Evolutionary conservation across 257 asterid genomes (phyloP).

Genomic region (Solanum tarapatanum): DNA sequence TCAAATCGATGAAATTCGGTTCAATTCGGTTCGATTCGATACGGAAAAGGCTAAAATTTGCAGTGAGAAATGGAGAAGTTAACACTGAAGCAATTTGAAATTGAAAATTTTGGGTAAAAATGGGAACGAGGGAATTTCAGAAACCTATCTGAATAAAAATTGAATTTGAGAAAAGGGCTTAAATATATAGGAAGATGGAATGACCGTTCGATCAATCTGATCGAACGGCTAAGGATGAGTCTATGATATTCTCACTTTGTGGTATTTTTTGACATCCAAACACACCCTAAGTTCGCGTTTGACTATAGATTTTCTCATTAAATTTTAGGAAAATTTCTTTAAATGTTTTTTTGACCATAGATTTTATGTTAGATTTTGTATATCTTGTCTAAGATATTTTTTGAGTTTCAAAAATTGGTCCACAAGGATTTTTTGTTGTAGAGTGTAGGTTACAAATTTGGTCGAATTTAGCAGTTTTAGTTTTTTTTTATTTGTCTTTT

Average conservation of each 20-base stretch:
- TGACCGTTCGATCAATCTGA: neutral
- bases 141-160: neutral
- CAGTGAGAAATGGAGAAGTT: neutral
- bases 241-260: neutral
- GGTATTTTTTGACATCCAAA: neutral
- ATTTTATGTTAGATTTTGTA: neutral
- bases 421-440: neutral
- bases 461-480: neutral
- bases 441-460: neutral
- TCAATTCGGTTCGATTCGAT: neutral
- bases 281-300: neutral
- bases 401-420: neutral
- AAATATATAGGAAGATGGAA: neutral
- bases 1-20: neutral
- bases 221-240: neutral
- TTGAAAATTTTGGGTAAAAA: neutral
- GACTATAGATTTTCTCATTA: neutral
- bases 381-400: neutral
- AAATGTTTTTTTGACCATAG: neutral
- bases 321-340: neutral
- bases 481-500: neutral
- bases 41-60: neutral
- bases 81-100: neutral
- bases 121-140: neutral
- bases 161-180: neutral